phyloP scores from a whole-genome alignment of 169 alveolate genomes.

The Babesia microti region DNA sequence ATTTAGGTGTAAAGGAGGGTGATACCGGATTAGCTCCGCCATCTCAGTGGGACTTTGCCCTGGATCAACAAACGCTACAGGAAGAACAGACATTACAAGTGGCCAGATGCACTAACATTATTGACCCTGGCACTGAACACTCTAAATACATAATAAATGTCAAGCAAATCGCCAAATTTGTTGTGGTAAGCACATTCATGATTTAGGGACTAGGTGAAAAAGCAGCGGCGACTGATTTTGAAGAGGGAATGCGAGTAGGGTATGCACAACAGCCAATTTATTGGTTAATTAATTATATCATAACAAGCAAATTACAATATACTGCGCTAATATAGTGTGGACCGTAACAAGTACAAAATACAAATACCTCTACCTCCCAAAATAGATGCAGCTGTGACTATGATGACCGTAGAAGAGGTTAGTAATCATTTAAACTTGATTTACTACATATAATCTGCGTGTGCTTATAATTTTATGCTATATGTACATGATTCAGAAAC shows the following conservation, averaged over 20 bases:
- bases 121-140: constrained; percentile 93
- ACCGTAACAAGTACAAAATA: constrained; percentile 87
- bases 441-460: neutral
- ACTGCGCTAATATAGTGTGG: constrained; percentile 56
- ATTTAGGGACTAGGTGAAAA: constrained; percentile 93
- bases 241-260: constrained; percentile 99
- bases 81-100: constrained; percentile 94
- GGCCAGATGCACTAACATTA: constrained; percentile 95
- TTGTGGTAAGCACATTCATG: constrained; percentile 68
- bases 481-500: constrained; percentile 63
- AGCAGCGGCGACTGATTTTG: constrained; percentile 98
- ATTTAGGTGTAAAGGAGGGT: constrained; percentile 86
- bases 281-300: neutral
- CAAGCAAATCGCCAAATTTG: constrained; percentile 96
- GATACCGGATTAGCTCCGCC: constrained; percentile 98
- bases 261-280: constrained; percentile 13
- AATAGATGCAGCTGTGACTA: constrained; percentile 98
- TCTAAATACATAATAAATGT: constrained; percentile 89
- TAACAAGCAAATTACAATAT: neutral
- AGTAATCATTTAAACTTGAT: neutral
- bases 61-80: constrained; percentile 89
- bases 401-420: constrained; percentile 98
- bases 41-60: constrained; percentile 94
- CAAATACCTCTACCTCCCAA: constrained; percentile 97
- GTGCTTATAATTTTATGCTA: neutral